These are phyloP conservation scores for Pseudonitzschia pungens DNA, from an alignment of 108 stramenopile genomes.

Conservation along the genomic window DNA sequence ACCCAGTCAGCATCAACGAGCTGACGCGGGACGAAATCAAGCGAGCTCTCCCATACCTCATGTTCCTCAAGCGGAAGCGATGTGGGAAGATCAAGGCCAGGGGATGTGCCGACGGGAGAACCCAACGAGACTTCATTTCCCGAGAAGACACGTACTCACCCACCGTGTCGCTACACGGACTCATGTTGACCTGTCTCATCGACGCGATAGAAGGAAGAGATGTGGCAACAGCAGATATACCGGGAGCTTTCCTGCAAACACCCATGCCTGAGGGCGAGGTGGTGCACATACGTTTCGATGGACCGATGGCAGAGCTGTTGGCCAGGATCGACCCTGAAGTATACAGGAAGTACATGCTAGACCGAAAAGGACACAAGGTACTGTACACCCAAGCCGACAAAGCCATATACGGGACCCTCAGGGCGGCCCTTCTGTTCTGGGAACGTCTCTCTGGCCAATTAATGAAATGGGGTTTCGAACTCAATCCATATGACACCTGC, in stretches of 20 bases:
- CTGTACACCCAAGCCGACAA: conserved; percentile 43
- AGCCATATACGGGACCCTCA: conserved; percentile 45
- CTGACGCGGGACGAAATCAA: neutral
- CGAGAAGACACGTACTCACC: neutral
- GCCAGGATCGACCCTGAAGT: conserved; percentile 10
- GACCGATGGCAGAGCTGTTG: conserved; percentile 1
- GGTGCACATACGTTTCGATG: too few relatives aligned
- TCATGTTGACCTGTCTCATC: conserved; percentile 14
- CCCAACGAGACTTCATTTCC: neutral
- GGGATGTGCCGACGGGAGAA: neutral
- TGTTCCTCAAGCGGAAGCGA: neutral
- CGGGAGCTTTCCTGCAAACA: conserved; percentile 43
- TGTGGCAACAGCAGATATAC: conserved; percentile 33
- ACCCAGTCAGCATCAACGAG: neutral
- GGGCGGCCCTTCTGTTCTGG: conserved; percentile 39
- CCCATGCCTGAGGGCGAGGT: neutral
- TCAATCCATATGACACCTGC: conserved; percentile 59
- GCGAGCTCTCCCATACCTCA: neutral
- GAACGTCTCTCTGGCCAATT: conserved; percentile 22
- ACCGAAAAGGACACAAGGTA: conserved; percentile 20
- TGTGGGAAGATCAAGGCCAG: neutral
- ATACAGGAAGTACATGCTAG: conserved; percentile 18
- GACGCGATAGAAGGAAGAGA: conserved; percentile 40
- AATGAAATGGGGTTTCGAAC: conserved; percentile 36
- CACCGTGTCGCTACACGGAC: neutral